A percentile compares a stretch with the other conserved stretches of the same genome.
Evolutionary conservation across 2,329 filamentous ascomycete species (phyloP).

Genomic region (Cladosporium cucumerinum): DNA sequence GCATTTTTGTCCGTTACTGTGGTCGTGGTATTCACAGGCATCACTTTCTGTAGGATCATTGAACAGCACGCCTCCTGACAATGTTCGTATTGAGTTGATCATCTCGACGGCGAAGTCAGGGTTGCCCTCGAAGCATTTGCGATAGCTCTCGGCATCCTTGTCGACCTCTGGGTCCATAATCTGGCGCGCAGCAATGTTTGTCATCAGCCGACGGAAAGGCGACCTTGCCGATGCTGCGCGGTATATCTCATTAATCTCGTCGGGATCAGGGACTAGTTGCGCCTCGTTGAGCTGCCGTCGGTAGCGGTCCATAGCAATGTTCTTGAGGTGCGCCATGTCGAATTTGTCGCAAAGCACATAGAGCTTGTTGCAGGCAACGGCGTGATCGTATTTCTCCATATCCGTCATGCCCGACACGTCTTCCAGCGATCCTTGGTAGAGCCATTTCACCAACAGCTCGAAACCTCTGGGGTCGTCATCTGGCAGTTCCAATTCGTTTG

Average conservation of each 20-base stretch:
- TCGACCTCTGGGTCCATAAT: slow-evolving; percentile 55
- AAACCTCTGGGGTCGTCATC: slow-evolving; percentile 52
- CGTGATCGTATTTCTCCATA: slow-evolving; percentile 53
- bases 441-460: slow-evolving; percentile 54
- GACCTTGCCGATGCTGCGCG: slow-evolving; percentile 43
- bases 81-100: slow-evolving; percentile 50
- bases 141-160: slow-evolving; percentile 49
- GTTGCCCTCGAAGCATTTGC: slow-evolving; percentile 48
- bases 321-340: slow-evolving; percentile 50
- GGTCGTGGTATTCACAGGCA: slow-evolving; percentile 51
- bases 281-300: slow-evolving; percentile 49
- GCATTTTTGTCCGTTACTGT: slow-evolving; percentile 38
- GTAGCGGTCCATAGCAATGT: slow-evolving; percentile 55
- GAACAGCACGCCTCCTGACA: slow-evolving; percentile 50
- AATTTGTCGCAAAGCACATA: slow-evolving; percentile 53
- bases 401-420: slow-evolving; percentile 47
- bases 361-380: slow-evolving; percentile 52
- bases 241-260: slow-evolving; percentile 55
- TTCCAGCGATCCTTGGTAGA: slow-evolving; percentile 54
- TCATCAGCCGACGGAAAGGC: slow-evolving; percentile 51
- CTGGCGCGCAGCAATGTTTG: slow-evolving; percentile 54
- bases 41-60: slow-evolving; percentile 50
- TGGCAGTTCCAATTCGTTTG: slow-evolving; percentile 45
- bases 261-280: slow-evolving; percentile 52
- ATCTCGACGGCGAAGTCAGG: slow-evolving; percentile 54